Base-by-base conservation (phyloP, 371 early-diverging fungal genomes). In the Mortierella sp. region DNA sequence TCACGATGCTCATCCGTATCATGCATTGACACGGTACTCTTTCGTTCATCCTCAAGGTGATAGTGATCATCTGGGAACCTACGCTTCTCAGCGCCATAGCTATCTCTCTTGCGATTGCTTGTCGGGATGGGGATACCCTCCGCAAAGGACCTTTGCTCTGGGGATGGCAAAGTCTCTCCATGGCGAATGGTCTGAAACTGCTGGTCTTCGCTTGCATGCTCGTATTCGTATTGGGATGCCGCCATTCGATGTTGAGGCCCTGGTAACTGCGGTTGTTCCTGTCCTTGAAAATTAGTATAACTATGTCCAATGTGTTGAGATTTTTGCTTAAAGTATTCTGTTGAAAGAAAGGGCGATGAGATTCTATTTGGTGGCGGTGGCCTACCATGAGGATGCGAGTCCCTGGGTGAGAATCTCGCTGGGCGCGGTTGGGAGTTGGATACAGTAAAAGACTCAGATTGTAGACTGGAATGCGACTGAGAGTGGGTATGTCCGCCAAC, bases 81-180 rank as follows among this genome's bases (percentile, higher is more conserved):
- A 5, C 57, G 51, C 54, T 70, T 73, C 51, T 68, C 69, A 23
- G 66, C 53, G 1, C 79, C 78, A 19, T 72, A 66, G 23, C 58
- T 69, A 40, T 55, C 61, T 55, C 79, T 65, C 42, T 78, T 69
- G 29, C 70, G 49, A 28, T 37, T 59, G 47, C 64, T 67, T 26
- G 42, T 59, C 22, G 53, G 67, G 1, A 19, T 34, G 13, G 72
- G 43, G 2, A 51, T 9, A 3, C 72, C 61, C 26, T 32, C 68
- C 10, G 29, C 49, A 66, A 62, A 63, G 8, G 54, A 49, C 29
- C 13, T 1, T 49, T n/a, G 10, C 19, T 45, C 31, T 19, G 35
- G 28, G 17, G 59, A 58, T 10, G 43, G 47, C 4, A 37, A n/a
- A 6, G 4, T 49, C 29, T 59, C 49, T 9, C 31, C 9, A 22